Base-by-base conservation (phyloP, 345 rosid genomes). In the Murraya koenigii region DNA sequence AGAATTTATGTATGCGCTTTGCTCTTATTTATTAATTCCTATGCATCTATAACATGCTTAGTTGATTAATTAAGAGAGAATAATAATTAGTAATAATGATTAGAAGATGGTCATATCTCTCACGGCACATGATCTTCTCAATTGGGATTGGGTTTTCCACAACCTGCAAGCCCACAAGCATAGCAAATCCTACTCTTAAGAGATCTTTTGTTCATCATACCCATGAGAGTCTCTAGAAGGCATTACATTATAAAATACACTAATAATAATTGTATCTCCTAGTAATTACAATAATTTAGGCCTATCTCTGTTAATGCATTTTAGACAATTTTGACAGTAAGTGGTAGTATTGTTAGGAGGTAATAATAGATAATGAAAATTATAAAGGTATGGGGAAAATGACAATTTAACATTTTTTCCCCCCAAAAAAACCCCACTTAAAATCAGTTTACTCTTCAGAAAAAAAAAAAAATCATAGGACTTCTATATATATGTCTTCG, bases 151-250 rank as follows among this genome's bases (percentile, higher is more conserved):
- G 70, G 65, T 70, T 11, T 65, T 28, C 8, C 30, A 47, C 35
- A 20, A 41, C 49, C 6, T 52, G 49, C 58, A 61, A 69, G 77
- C 25, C 78, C 55, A 15, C 20, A 56, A 56, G 13, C 44, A 36
- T 26, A 20, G 49, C 69, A 74, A 75, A 74, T 75, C 78, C 64
- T 52, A 44, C 26, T 79, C 74, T n/a, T n/a, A 6, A 75, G 14
- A 41, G 47, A 41, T 41, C 14, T 2, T 41, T 10, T 10, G 47
- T 41, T 38, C 66, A 8, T 38, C 66, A 8, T 35, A 5, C 32
- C 20, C 19, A 54, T 52, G 61, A 52, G 17, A 33, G 35, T 33
- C 35, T 39, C 55, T 49, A 15, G 20, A 17, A 49, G 20, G 55
- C 20, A 49, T 3, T 47, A 0, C 20, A 49, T 49, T 49, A 49